These are phyloP conservation scores for Suillus lakei DNA, from an alignment of 768 basidiomycete genomes.

Conservation along the genomic window DNA sequence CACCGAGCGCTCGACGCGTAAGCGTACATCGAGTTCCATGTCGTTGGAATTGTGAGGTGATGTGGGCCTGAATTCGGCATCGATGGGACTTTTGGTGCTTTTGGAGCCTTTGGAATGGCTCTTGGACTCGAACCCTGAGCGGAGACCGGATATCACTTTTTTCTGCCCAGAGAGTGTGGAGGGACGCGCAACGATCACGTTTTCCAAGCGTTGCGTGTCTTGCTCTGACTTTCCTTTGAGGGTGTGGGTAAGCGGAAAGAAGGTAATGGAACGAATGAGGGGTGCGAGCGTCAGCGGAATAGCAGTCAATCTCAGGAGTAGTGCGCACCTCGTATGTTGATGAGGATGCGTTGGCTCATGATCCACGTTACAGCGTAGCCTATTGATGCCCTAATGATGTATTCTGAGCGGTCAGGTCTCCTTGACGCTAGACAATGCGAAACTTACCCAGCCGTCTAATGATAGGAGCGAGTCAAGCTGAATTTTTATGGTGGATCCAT, in stretches of 20 bases:
- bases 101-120: conserved; percentile 13
- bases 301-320: background rate
- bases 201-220: conserved; percentile 31
- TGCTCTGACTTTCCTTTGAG: conserved; percentile 23
- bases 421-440: conserved; percentile 4
- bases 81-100: conserved; percentile 17
- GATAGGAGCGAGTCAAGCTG: conserved; percentile 9
- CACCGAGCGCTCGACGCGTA: conserved; percentile 35
- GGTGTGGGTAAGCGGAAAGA: background rate
- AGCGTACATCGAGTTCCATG: conserved; percentile 34
- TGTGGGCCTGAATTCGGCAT: conserved; percentile 23
- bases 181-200: conserved; percentile 29
- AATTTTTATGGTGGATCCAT: conserved; percentile 2
- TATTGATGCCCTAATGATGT: conserved; percentile 50
- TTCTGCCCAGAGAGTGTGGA: conserved; percentile 13
- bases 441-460: conserved; percentile 56
- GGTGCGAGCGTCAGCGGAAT: background rate
- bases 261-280: background rate
- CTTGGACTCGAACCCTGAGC: conserved; percentile 24
- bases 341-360: conserved; percentile 61
- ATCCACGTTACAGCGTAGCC: conserved; percentile 64
- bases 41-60: conserved; percentile 14
- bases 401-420: background rate
- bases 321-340: conserved; percentile 56
- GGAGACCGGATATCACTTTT: conserved; percentile 26